Percentiles rank a stretch among this genome's conserved stretches.
These are phyloP conservation scores for Starmera amethionina DNA, from an alignment of 805 yeast genomes.

Conservation along the genomic window DNA sequence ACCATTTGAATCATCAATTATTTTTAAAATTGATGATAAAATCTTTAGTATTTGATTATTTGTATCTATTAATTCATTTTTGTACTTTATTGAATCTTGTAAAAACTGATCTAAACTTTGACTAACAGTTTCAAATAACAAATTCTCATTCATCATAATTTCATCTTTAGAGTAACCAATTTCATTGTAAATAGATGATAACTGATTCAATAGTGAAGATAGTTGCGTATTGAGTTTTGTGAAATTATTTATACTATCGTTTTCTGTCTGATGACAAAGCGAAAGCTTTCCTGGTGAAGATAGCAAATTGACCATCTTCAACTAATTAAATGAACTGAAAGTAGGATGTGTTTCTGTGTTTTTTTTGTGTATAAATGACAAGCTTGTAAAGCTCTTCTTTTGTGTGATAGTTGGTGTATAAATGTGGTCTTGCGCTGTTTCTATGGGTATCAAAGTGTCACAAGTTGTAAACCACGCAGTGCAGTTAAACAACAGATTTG, in stretches of 20 bases:
- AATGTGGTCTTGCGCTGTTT: too few relatives aligned
- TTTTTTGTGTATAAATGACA: too few relatives aligned
- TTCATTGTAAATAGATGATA: constrained; percentile 37
- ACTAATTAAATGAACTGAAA: too few relatives aligned
- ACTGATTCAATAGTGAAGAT: constrained; percentile 20
- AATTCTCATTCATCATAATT: constrained; percentile 36
- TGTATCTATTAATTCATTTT: constrained; percentile 19
- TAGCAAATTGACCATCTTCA: constrained; percentile 3
- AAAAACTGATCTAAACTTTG: constrained; percentile 36
- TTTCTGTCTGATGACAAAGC: background rate
- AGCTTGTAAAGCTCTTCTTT: too few relatives aligned
- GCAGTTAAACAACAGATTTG: too few relatives aligned
- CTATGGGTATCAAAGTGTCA: too few relatives aligned
- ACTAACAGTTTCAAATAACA: constrained; percentile 39
- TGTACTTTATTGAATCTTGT: constrained; percentile 26
- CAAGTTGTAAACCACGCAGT: too few relatives aligned
- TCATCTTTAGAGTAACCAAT: constrained; percentile 49
- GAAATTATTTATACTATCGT: background rate
- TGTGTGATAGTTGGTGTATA: too few relatives aligned
- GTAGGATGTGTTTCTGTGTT: too few relatives aligned
- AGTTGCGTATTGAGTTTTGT: background rate
- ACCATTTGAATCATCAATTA: constrained; percentile 27
- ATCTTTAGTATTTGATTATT: constrained; percentile 19
- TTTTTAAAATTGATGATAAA: constrained; percentile 21
- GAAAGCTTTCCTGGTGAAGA: constrained; percentile 17